Base-by-base conservation (phyloP, 257 asterid species). In the Solanum neorickii region DNA sequence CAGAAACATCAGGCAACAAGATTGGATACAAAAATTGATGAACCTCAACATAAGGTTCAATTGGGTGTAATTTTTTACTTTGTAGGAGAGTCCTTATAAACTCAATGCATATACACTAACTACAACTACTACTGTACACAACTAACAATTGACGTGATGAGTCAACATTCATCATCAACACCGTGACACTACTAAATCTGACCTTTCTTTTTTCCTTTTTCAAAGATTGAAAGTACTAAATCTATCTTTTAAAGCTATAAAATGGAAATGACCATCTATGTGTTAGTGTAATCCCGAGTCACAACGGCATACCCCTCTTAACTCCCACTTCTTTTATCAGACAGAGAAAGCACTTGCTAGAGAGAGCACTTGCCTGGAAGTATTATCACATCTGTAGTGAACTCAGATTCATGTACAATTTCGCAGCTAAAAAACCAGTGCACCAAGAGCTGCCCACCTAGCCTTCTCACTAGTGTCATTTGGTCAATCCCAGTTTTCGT, bases 381-480 rank as follows among this genome's bases (percentile, higher is more conserved):
- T 12, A 68, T 42, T 65, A 84, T 84, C 78, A n/a, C 76, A 25
- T 37, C 14, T n/a, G 70, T 47, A 66, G 80, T 21, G 42, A 59
- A 46, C 87, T 60, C 82, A 21, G 77, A 78, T 78, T 78, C 84
- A 78, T 49, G 42, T 78, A 78, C 66, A 78, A 27, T 78, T 78
- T 15, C 27, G 66, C 42, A 46, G 84, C 84, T 80, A 83, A 44
- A 72, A 42, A 84, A 35, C 7, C 60, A 60, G 56, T 80, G 77
- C 68, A 68, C 69, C 39, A 49, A 68, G 82, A 88, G 66, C 66
- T 87, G 78, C 91, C 91, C 91, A 75, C 72, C 44, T 44, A 15
- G 31, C n/a, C 65, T 46, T 80, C 68, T 47, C 85, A 15, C 84
- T 25, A 29, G 25, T 2, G 65, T 46, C 41, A n/a, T 37, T 21